These are phyloP conservation scores for Candida multigemmis DNA, from an alignment of 805 yeast species.

Conservation along the genomic window DNA sequence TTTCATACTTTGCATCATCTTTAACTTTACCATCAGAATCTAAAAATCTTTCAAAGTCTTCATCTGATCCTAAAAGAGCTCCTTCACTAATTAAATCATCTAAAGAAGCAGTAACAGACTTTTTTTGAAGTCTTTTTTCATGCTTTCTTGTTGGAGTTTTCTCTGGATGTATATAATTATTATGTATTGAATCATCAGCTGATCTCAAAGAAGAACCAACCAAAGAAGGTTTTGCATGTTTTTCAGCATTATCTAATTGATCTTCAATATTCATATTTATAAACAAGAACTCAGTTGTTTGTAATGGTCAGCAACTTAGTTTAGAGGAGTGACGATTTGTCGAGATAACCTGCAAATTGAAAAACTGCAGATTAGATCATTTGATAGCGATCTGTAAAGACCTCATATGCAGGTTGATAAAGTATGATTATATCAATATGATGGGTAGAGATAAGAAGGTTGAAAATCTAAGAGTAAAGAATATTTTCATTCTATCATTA, in stretches of 20 bases:
- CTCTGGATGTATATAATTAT: slow-evolving; percentile 38
- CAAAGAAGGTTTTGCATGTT: slow-evolving; percentile 38
- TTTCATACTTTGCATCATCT: slow-evolving; percentile 29
- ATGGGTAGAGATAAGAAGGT: no score
- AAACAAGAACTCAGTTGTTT: no score
- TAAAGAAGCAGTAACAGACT: slow-evolving; percentile 39
- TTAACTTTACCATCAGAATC: slow-evolving; percentile 48
- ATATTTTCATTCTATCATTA: no score
- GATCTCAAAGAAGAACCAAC: slow-evolving; percentile 45
- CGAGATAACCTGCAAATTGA: no score
- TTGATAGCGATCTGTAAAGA: no score
- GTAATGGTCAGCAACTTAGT: no score
- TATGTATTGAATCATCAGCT: slow-evolving; percentile 36
- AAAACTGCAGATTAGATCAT: no score
- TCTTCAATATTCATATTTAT: slow-evolving; percentile 43
- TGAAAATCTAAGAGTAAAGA: no score
- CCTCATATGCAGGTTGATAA: no score
- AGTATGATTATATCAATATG: no score
- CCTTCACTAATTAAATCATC: slow-evolving; percentile 42
- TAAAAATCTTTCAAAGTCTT: slow-evolving; percentile 41
- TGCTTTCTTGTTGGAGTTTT: slow-evolving; percentile 8
- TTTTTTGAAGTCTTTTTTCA: slow-evolving; percentile 5
- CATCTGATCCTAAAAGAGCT: slow-evolving; percentile 40
- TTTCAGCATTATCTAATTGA: slow-evolving; percentile 45
- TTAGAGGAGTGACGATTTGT: no score